Conservation (phyloP, 2,329 filamentous ascomycete species). For the Dothistroma pini region DNA sequence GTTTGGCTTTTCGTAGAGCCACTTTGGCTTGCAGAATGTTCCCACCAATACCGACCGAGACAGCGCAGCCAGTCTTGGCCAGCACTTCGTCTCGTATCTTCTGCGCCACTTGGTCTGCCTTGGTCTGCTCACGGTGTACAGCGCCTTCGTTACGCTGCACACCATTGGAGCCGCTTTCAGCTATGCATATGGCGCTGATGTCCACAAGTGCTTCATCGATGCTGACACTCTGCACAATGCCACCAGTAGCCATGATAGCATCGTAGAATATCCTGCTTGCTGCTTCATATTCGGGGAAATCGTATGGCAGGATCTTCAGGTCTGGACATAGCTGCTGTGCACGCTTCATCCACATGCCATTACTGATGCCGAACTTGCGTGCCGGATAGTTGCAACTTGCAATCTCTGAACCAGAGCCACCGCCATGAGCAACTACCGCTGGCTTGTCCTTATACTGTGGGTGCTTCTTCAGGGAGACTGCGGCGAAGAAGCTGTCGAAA, state of each 20-base stretch:
- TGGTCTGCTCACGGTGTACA: conserved; percentile 72
- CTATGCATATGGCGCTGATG: conserved; percentile 66
- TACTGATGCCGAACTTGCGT: conserved; percentile 80
- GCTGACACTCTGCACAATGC: conserved; percentile 90
- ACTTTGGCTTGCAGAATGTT: conserved; percentile 92
- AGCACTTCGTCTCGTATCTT: conserved; percentile 67
- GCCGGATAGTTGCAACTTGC: conserved; percentile 97
- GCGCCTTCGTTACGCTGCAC: conserved; percentile 62
- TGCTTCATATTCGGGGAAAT: conserved; percentile 91
- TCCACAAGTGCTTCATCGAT: conserved; percentile 94
- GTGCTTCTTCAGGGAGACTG: conserved; percentile 76
- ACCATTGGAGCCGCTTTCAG: conserved; percentile 63
- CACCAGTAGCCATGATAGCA: conserved; percentile 72
- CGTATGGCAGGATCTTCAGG: conserved; percentile 87
- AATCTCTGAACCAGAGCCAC: conserved; percentile 84
- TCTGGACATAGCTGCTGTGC: conserved; percentile 79
- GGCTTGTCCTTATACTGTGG: conserved; percentile 76
- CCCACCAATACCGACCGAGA: conserved; percentile 86
- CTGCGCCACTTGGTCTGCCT: conserved; percentile 67
- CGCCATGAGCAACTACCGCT: conserved; percentile 82
- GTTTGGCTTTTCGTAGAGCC: conserved; percentile 86
- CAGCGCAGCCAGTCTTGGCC: conserved; percentile 72
- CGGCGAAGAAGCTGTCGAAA: conserved; percentile 98
- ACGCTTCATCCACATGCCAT: conserved; percentile 99
- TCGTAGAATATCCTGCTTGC: conserved; percentile 86